Evolutionary conservation across 2,329 filamentous ascomycete genomes (phyloP).

Genomic region (Nemania sp.): DNA sequence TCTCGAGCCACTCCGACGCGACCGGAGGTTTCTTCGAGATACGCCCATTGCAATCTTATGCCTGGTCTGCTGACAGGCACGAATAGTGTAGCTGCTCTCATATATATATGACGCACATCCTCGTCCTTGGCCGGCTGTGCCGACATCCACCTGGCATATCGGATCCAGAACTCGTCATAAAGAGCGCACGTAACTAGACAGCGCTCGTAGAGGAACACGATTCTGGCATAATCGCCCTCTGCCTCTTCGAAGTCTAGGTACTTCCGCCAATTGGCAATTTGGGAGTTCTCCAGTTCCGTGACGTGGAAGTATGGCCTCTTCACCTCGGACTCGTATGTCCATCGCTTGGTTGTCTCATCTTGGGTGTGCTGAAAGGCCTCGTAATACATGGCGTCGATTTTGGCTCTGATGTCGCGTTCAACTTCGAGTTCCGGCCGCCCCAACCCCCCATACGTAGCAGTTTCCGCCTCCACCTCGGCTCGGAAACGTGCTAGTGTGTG

Average conservation of each 20-base stretch:
- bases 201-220: slow-evolving; percentile 86
- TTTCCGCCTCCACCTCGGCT: slow-evolving; percentile 72
- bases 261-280: slow-evolving; percentile 90
- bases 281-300: slow-evolving; percentile 83
- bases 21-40: slow-evolving; percentile 87
- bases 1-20: slow-evolving; percentile 78
- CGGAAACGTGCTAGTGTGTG: slow-evolving; percentile 72
- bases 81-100: slow-evolving; percentile 81
- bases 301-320: slow-evolving; percentile 98
- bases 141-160: slow-evolving; percentile 95
- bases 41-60: slow-evolving; percentile 87
- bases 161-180: slow-evolving; percentile 97
- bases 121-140: slow-evolving; percentile 80
- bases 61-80: slow-evolving; percentile 85
- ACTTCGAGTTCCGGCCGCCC: slow-evolving; percentile 75
- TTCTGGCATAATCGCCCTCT: slow-evolving; percentile 76
- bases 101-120: slow-evolving; percentile 89
- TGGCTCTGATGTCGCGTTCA: slow-evolving; percentile 79
- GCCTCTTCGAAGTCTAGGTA: slow-evolving; percentile 95
- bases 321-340: slow-evolving; percentile 92
- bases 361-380: slow-evolving; percentile 82
- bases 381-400: slow-evolving; percentile 80
- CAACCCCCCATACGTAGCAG: slow-evolving; percentile 53
- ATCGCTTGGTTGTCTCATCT: slow-evolving; percentile 86
- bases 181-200: slow-evolving; percentile 91